Evolutionary conservation across 2,329 filamentous ascomycete species (phyloP).

Genomic region (Tothia fuscella): DNA sequence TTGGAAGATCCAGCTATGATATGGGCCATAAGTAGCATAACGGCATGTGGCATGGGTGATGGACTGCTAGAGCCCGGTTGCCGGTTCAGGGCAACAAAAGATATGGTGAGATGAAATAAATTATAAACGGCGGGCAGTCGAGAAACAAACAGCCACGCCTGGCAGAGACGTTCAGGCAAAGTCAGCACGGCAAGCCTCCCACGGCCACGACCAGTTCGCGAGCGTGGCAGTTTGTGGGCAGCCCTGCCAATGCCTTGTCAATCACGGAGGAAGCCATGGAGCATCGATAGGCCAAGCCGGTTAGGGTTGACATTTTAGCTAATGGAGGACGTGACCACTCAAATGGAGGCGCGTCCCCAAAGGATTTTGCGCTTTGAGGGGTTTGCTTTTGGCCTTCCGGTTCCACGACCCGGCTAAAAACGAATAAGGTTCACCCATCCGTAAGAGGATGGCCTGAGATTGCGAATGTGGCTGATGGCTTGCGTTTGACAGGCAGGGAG

Average conservation of each 20-base stretch:
- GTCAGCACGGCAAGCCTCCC: conserved; percentile 8
- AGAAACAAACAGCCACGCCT: neutral
- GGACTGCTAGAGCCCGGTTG: neutral
- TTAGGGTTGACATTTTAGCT: conserved; percentile 2
- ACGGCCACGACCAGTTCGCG: conserved; percentile 3
- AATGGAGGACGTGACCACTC: conserved; percentile 2
- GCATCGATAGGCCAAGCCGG: conserved; percentile 6
- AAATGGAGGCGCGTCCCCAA: neutral
- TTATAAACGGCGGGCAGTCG: too few species aligned
- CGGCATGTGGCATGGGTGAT: conserved; percentile 3
- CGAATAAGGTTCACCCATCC: conserved; percentile 2
- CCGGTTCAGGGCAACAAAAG: too few species aligned
- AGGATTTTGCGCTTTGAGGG: neutral
- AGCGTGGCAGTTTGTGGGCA: conserved; percentile 6
- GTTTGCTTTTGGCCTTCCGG: conserved; percentile 4
- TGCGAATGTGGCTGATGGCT: conserved; percentile 8
- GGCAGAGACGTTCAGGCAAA: neutral
- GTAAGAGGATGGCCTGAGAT: conserved; percentile 1
- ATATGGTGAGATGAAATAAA: too few species aligned
- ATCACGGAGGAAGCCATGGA: conserved; percentile 1
- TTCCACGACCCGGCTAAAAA: conserved; percentile 1
- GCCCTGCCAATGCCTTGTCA: conserved; percentile 6
- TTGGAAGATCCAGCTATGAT: conserved; percentile 7
- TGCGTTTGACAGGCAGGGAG: conserved; percentile 6
- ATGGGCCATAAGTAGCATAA: conserved; percentile 6